A percentile compares a stretch with the other conserved stretches of the same genome.
Evolutionary conservation across 768 basidiomycete species (phyloP).

Genomic region (Multifurca ochricompacta): DNA sequence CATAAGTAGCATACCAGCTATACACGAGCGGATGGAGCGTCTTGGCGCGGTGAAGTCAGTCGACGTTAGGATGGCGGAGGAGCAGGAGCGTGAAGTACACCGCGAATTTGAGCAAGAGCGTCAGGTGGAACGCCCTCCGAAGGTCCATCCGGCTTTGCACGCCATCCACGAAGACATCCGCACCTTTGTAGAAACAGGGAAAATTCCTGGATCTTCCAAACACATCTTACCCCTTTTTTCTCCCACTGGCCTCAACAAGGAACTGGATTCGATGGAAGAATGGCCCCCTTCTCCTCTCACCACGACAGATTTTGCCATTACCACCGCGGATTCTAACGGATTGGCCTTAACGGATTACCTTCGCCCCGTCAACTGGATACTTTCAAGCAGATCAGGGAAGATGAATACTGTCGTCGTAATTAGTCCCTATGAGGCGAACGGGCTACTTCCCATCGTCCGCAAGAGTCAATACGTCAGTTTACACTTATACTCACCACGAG

Average conservation of each 20-base stretch:
- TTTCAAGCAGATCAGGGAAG: slow-evolving; percentile 10
- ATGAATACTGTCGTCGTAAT: neutral
- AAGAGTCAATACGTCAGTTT: neutral
- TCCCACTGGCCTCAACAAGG: neutral
- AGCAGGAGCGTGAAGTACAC: slow-evolving; percentile 17
- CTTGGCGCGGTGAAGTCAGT: neutral
- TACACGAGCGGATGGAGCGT: slow-evolving; percentile 3
- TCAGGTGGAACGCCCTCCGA: slow-evolving; percentile 5
- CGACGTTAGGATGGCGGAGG: slow-evolving; percentile 11
- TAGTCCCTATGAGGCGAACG: slow-evolving; percentile 13
- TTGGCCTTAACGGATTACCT: slow-evolving; percentile 2
- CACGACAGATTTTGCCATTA: slow-evolving; percentile 7
- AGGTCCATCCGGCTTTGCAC: neutral
- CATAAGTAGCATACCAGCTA: neutral
- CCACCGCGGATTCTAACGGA: neutral
- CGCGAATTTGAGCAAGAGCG: slow-evolving; percentile 14
- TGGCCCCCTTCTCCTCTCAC: slow-evolving; percentile 13
- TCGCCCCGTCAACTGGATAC: slow-evolving; percentile 13
- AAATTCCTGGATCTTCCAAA: neutral
- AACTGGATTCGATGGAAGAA: neutral
- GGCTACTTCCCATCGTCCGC: slow-evolving; percentile 4
- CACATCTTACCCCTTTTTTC: neutral
- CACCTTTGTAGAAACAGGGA: slow-evolving; percentile 6
- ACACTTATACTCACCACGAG: neutral
- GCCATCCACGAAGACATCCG: neutral